These are phyloP conservation scores for Trichoderma sp. DNA, from an alignment of 2,329 filamentous ascomycete species.

Conservation along the genomic window DNA sequence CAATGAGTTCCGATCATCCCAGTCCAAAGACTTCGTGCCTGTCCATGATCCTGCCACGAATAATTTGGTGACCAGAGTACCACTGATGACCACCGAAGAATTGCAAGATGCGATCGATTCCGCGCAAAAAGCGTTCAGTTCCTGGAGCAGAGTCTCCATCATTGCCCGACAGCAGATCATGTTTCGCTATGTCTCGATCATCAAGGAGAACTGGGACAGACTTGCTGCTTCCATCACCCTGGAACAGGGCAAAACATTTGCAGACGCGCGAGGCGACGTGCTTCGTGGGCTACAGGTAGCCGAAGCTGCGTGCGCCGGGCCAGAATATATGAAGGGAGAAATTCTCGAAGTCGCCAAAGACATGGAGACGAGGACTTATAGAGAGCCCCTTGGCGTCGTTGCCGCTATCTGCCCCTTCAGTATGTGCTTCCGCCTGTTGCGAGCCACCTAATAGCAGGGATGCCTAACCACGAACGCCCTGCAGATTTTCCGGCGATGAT, in stretches of 20 bases:
- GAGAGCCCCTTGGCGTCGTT: not conserved
- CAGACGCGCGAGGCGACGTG: not conserved
- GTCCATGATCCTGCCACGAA: conserved; percentile 1
- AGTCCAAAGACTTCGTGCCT: not conserved
- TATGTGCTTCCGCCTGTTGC: not conserved
- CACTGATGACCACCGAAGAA: not conserved
- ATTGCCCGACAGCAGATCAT: conserved; percentile 8
- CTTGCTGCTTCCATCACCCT: not conserved
- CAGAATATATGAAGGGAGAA: conserved; percentile 1
- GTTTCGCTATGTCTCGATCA: not conserved
- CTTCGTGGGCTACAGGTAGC: not conserved
- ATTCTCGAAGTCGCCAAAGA: not conserved
- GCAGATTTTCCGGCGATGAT: not conserved
- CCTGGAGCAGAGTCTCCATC: conserved; percentile 3
- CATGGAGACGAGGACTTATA: not conserved
- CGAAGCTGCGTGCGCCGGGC: not conserved
- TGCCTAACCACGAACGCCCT: not conserved
- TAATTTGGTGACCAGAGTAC: not conserved
- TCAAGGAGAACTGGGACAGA: conserved; percentile 3
- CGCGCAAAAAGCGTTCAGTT: not conserved
- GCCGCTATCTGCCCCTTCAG: conserved; percentile 5
- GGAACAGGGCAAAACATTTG: conserved; percentile 11
- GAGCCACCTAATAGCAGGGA: too few species aligned
- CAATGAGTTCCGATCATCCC: not conserved
- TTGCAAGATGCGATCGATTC: not conserved